These are phyloP conservation scores for Elsinoe fawcettii DNA, from an alignment of 2,329 filamentous ascomycete genomes.

Conservation along the genomic window DNA sequence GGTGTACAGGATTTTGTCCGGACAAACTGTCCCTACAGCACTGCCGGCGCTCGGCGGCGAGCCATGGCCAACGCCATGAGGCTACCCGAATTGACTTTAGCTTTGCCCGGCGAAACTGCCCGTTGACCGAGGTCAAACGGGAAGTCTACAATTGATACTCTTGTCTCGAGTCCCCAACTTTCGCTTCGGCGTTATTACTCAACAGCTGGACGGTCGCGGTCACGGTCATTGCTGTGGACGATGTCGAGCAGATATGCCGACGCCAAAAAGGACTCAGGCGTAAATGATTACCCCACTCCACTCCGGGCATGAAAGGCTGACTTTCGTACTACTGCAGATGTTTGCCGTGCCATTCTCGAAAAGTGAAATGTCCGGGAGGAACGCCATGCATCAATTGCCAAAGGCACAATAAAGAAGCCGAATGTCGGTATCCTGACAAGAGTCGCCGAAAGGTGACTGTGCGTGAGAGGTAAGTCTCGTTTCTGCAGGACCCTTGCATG, in stretches of 20 bases:
- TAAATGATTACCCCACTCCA: neutral
- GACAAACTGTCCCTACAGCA: too few species aligned
- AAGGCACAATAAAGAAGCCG: slow-evolving; percentile 18
- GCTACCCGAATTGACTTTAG: too few species aligned
- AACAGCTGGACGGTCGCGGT: too few species aligned
- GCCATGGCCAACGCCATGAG: too few species aligned
- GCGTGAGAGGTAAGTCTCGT: slow-evolving; percentile 22
- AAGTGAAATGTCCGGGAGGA: slow-evolving; percentile 31
- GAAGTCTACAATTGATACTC: too few species aligned
- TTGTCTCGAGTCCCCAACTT: too few species aligned
- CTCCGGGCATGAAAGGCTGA: neutral
- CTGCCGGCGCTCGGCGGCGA: too few species aligned
- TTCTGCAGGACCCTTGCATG: neutral
- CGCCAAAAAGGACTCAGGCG: neutral
- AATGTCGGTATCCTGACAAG: slow-evolving; percentile 25
- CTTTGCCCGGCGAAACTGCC: too few species aligned
- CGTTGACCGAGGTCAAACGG: too few species aligned
- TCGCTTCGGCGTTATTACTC: too few species aligned
- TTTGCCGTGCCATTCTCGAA: slow-evolving; percentile 19
- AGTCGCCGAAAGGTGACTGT: slow-evolving; percentile 28
- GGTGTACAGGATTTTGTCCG: too few species aligned
- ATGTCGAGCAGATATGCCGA: neutral
- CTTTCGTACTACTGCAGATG: slow-evolving; percentile 13
- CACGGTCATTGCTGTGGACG: neutral
- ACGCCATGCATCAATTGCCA: slow-evolving; percentile 28